Base-by-base conservation (phyloP, 148 eudicot genomes). In the Suaeda aralocaspica region DNA sequence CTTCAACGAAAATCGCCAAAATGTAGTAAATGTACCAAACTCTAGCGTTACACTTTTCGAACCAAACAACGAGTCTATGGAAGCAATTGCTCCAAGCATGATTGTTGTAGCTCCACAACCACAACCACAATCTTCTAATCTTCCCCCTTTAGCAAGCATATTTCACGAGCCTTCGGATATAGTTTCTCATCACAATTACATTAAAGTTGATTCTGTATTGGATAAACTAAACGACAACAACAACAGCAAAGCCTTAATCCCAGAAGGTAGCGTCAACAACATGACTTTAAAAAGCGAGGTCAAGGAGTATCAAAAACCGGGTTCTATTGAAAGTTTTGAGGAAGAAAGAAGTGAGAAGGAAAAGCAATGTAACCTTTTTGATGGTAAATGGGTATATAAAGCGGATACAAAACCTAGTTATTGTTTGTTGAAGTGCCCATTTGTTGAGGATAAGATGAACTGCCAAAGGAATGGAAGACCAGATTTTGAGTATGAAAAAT, bases 391-490 rank as follows among this genome's bases (percentile, higher is more conserved):
- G 89, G 78, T 86, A 41, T 77, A 63, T 28, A 63, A 39, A 29
- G 16, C 49, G 0, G 67, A 63, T 3, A 30, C 19, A n/a, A 52
- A 39, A 14, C 82, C 80, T 22, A 25, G 33, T 2, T 86, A 86
- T 56, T 10, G 78, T 16, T 36, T 74, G 0, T 33, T 7, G 21
- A 29, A 26, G 18, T 86, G 87, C 34, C 89, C 87, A 2, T 86
- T 83, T 21, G 68, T 86, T 4, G 83, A 84, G 25, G 80, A 81
- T 51, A 82, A 83, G 73, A 82, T 83, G 74, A 79, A 80, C 25
- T 86, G 89, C 72, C 78, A 24, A 64, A 81, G 62, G 42, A 83
- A 83, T 41, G 89, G 89, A 25, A 67, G 89, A 50, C 85, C 85
- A 0, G 89, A 86, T 79, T 77, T 58, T 7, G 82, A 64, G 46